phyloP scores from a whole-genome alignment of 2,329 filamentous ascomycete genomes.

The Alternaria infectoria region DNA sequence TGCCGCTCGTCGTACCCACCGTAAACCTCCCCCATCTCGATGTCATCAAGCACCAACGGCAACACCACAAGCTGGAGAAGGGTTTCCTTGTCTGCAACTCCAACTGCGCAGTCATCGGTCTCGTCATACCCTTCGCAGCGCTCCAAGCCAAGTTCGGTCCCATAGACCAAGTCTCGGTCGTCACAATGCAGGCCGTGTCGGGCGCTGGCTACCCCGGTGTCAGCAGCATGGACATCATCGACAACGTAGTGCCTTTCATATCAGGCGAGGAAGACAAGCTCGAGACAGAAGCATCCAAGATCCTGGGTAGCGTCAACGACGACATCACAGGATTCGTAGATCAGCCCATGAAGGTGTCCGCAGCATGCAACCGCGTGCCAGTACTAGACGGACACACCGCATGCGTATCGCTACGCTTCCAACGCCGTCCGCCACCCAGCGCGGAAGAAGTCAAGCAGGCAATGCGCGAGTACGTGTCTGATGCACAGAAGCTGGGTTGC shows the following conservation, averaged over 20 bases:
- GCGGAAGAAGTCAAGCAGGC: slow-evolving; percentile 79
- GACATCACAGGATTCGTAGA: slow-evolving; percentile 77
- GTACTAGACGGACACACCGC: slow-evolving; percentile 94
- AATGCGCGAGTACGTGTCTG: slow-evolving; percentile 78
- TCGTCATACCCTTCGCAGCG: slow-evolving; percentile 93
- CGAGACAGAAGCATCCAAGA: slow-evolving; percentile 93
- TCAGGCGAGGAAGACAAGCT: slow-evolving; percentile 95
- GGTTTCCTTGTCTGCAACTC: slow-evolving; percentile 98
- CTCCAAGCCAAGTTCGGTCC: slow-evolving; percentile 85
- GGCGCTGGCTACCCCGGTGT: slow-evolving; percentile 92
- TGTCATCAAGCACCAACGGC: slow-evolving; percentile 86
- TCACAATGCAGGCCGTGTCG: slow-evolving; percentile 93
- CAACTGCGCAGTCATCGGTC: slow-evolving; percentile 95
- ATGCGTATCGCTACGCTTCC: slow-evolving; percentile 88
- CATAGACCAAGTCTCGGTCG: slow-evolving; percentile 77
- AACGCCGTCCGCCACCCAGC: slow-evolving; percentile 73
- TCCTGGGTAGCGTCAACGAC: slow-evolving; percentile 76
- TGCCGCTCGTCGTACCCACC: slow-evolving; percentile 92
- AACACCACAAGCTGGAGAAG: slow-evolving; percentile 73
- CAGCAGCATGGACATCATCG: slow-evolving; percentile 90
- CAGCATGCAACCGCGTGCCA: slow-evolving; percentile 91
- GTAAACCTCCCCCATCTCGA: slow-evolving; percentile 89
- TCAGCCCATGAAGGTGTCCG: slow-evolving; percentile 79
- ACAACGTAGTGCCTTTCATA: slow-evolving; percentile 96
- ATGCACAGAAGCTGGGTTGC: slow-evolving; percentile 83